These are phyloP conservation scores for Emericellopsis atlantica DNA, from an alignment of 2,329 filamentous ascomycete genomes.

Conservation along the genomic window DNA sequence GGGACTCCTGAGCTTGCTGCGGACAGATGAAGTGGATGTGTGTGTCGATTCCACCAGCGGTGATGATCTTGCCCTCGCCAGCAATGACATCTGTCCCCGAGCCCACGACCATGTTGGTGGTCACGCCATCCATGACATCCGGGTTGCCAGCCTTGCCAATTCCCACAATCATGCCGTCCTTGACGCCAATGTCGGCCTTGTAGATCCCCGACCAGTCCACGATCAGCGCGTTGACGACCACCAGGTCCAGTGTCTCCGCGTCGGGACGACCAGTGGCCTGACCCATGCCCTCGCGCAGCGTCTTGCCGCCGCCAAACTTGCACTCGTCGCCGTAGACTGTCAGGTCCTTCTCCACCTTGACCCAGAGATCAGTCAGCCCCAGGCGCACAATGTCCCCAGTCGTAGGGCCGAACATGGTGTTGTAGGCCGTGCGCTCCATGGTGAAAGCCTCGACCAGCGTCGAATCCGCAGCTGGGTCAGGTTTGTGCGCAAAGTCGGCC, in stretches of 20 bases:
- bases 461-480: constrained; percentile 45
- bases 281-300: constrained; percentile 88
- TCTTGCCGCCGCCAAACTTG: constrained; percentile 91
- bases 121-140: constrained; percentile 89
- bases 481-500: constrained; percentile 66
- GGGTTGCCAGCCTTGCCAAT: constrained; percentile 95
- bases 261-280: constrained; percentile 71
- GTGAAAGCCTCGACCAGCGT: constrained; percentile 42
- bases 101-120: constrained; percentile 67
- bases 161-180: constrained; percentile 70
- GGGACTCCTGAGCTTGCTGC: constrained; percentile 73
- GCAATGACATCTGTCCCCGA: constrained; percentile 87
- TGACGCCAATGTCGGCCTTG: constrained; percentile 94
- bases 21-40: constrained; percentile 95
- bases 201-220: constrained; percentile 88
- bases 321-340: constrained; percentile 87
- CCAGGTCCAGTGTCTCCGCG: constrained; percentile 64
- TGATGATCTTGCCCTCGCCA: constrained; percentile 81
- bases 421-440: constrained; percentile 70
- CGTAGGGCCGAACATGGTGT: constrained; percentile 85
- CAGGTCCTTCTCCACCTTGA: constrained; percentile 77
- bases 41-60: constrained; percentile 77
- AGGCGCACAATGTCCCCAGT: constrained; percentile 75
- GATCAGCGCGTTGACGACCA: constrained; percentile 81
- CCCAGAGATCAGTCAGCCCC: constrained; percentile 77